phyloP scores from a whole-genome alignment of 148 eudicot species.

The Vaccinium myrtillus region DNA sequence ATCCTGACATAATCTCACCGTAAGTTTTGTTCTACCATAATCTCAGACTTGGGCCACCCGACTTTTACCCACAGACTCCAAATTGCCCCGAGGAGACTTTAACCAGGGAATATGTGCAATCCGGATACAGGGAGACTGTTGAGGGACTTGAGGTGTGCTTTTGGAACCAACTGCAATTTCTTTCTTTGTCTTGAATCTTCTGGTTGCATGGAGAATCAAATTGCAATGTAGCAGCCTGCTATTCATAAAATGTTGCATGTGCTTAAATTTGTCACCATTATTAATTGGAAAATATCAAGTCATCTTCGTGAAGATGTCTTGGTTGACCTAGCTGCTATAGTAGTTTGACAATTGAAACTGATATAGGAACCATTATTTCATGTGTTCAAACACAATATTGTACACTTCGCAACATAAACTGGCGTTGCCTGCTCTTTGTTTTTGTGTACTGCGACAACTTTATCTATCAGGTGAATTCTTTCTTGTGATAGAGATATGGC shows the following conservation, averaged over 20 bases:
- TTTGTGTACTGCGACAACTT: not conserved
- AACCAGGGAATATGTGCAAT: constrained; percentile 76
- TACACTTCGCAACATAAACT: not conserved
- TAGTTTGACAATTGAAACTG: not conserved
- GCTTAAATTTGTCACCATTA: not conserved
- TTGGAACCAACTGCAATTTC: constrained; percentile 13
- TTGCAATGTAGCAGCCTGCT: not conserved
- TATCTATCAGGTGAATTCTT: not conserved
- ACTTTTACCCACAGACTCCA: constrained; percentile 78
- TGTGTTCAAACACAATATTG: not conserved
- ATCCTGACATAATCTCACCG: not conserved
- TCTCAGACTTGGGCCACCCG: constrained; percentile 92
- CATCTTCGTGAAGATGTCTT: not conserved
- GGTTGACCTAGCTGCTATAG: not conserved
- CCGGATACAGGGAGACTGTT: constrained; percentile 94
- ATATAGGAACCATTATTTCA: not conserved
- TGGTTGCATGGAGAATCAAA: not conserved
- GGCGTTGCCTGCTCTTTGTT: not conserved
- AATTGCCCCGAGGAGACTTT: constrained; percentile 97
- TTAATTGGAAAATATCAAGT: not conserved
- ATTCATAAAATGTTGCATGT: not conserved
- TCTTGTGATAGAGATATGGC: not conserved
- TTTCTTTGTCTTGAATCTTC: not conserved
- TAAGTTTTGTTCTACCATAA: constrained; percentile 13
- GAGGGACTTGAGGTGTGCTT: constrained; percentile 92